These are phyloP conservation scores for Hortiboletus flavorubellus DNA, from an alignment of 768 basidiomycete genomes.

Conservation along the genomic window DNA sequence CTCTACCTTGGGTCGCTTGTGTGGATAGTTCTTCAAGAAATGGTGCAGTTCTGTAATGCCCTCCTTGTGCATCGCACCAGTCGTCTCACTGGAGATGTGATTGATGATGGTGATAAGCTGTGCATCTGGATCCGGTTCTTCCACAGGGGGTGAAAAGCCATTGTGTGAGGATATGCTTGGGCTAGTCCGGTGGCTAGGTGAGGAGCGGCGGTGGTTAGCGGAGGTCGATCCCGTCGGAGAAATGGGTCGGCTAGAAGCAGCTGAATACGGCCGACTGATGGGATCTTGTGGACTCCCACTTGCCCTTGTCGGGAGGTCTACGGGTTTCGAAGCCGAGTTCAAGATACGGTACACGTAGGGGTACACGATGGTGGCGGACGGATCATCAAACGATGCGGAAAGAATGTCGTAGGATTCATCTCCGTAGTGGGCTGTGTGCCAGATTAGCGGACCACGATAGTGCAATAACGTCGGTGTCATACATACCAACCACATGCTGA, in stretches of 20 bases:
- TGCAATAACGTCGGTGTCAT: conserved; percentile 1
- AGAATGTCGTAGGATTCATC: conserved; percentile 91
- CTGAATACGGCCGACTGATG: conserved; percentile 48
- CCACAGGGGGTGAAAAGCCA: conserved; percentile 50
- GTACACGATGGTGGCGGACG: conserved; percentile 96
- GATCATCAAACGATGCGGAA: conserved; percentile 87
- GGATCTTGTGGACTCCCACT: conserved; percentile 34
- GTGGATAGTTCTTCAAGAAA: conserved; percentile 87
- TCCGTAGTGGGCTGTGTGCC: conserved; percentile 65
- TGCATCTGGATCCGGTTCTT: conserved; percentile 86
- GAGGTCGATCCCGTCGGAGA: conserved; percentile 69
- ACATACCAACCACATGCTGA: conserved; percentile 93
- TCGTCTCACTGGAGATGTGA: conserved; percentile 85
- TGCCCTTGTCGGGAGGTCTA: conserved; percentile 29
- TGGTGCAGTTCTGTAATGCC: conserved; percentile 93
- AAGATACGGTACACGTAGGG: conserved; percentile 92
- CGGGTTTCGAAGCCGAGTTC: conserved; percentile 57
- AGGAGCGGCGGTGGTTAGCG: conserved; percentile 48
- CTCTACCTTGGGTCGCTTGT: conserved; percentile 78
- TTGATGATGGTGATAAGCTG: conserved; percentile 79
- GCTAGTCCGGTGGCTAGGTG: conserved; percentile 65
- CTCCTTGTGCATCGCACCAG: conserved; percentile 87
- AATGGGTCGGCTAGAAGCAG: conserved; percentile 63
- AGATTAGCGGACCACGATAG: conserved; percentile 16
- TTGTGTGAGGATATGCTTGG: conserved; percentile 63